Conservation (phyloP, 1,139 yeast genomes). For the Kodamaea plutei region DNA sequence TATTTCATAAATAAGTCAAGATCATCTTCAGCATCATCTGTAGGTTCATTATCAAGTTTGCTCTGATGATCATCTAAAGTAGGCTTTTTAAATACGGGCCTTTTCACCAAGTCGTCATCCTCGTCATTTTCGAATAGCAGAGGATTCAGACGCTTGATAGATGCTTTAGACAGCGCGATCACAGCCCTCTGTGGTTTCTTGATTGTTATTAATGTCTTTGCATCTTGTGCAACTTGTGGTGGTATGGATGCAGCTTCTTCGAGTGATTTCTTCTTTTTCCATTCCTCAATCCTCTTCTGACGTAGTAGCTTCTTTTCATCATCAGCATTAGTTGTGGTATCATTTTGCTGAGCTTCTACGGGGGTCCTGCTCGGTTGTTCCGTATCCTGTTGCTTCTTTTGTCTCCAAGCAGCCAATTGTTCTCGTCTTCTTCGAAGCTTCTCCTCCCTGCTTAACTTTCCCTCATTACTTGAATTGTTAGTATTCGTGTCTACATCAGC, state of each 20-base stretch:
- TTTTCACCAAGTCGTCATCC: conserved; percentile 11
- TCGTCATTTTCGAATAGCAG: conserved; percentile 23
- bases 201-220: conserved; percentile 5
- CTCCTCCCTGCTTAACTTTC: conserved; percentile 27
- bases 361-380: background rate
- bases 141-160: too few species aligned
- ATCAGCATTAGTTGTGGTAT: conserved; percentile 6
- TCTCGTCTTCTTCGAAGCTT: conserved; percentile 36
- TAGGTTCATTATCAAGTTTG: background rate
- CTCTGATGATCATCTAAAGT: conserved; percentile 7
- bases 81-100: conserved; percentile 27
- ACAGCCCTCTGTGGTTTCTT: conserved; percentile 3
- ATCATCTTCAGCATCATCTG: conserved; percentile 1
- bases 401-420: conserved; percentile 39
- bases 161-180: conserved; percentile 4
- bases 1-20: background rate
- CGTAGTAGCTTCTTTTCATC: conserved; percentile 18
- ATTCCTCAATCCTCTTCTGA: conserved; percentile 35
- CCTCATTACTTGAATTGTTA: conserved; percentile 15
- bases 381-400: conserved; percentile 28
- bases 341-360: background rate
- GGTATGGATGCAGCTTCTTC: conserved; percentile 8
- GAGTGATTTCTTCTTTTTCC: conserved; percentile 31
- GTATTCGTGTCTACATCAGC: conserved; percentile 8
- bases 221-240: background rate